Evolutionary conservation across 768 basidiomycete species (phyloP), one percentile per base, ranked within the genome.

Genomic region (Gymnopilus junonius): DNA sequence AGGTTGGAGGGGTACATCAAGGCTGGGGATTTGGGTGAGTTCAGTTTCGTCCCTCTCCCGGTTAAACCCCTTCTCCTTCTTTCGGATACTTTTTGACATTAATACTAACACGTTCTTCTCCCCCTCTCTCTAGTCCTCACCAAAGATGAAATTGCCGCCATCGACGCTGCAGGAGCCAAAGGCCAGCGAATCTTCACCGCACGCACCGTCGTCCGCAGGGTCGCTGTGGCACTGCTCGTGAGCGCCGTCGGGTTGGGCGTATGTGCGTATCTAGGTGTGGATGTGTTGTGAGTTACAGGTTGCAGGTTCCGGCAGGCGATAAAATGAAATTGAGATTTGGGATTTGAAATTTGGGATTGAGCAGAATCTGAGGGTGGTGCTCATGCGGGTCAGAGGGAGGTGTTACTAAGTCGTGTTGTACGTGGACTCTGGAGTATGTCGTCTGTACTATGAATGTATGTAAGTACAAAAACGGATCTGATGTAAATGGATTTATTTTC

Each of bases 1-100:
- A 82, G 92, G 12, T 75, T 94, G 21, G 66, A 67, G 43, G 66
- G 66, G 10, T 67, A 67, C 32, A 62, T 67, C 37, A 48, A 65
- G 27, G 66, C 66, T 23, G 66, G 66, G 14, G 61, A 57, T 14
- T 48, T 67, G 4, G 53, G 66, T 65, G 10, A 2, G 61, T 46
- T 15, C 25, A 8, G 11, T 45, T 14, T 12, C 2, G 25, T 31
- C 32, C 37, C 17, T 23, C 5, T 15, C 29, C 11, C 29, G 43
- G 21, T 21, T 12, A 3, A 8, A 45, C n/a, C 32, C 63, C 34
- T 64, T 39, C n/a, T n/a, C n/a, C n/a, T n/a, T n/a, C n/a, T n/a
- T n/a, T n/a, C n/a, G n/a, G n/a, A n/a, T n/a, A n/a, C n/a, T n/a
- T n/a, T n/a, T n/a, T n/a, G n/a, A n/a, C n/a, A n/a, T n/a, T n/a